Percentiles rank a stretch among this genome's conserved stretches.
Conservation (phyloP, 495 filamentous ascomycete species). For the Penicillium cosmopolitanum region DNA sequence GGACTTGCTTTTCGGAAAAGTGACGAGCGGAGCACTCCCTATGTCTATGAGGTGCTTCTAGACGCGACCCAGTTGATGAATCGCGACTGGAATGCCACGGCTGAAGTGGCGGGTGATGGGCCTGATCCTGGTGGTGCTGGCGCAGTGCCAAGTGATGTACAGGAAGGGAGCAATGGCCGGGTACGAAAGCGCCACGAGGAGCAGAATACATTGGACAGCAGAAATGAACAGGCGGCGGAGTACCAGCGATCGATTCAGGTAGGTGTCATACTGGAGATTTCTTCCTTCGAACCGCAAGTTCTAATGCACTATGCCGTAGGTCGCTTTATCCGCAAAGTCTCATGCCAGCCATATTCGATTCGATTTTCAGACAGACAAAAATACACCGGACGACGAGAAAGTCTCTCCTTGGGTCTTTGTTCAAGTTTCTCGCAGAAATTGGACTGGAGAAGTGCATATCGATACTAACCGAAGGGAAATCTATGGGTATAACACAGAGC, state of each 20-base stretch:
- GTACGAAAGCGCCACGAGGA: conserved; percentile 17
- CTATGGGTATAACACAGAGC: conserved; percentile 32
- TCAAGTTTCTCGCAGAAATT: conserved; percentile 31
- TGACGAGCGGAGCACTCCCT: conserved; percentile 28
- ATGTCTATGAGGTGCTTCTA: conserved; percentile 32
- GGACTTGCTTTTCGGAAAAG: conserved; percentile 28
- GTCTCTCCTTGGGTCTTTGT: conserved; percentile 29
- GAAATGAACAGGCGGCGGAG: neutral
- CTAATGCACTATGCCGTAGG: conserved; percentile 8
- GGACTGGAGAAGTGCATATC: conserved; percentile 32
- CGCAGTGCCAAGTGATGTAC: conserved; percentile 23
- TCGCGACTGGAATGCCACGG: conserved; percentile 33
- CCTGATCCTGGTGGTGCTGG: conserved; percentile 30
- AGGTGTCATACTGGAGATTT: neutral
- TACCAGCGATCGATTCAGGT: conserved; percentile 24
- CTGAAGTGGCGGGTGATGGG: conserved; percentile 28
- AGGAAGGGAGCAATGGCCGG: conserved; percentile 32
- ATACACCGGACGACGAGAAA: neutral
- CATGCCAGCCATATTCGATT: conserved; percentile 31
- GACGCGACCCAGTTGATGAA: conserved; percentile 24
- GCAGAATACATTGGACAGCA: neutral
- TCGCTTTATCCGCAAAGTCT: conserved; percentile 28
- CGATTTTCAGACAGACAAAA: conserved; percentile 17
- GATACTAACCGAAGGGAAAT: conserved; percentile 20
- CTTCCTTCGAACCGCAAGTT: neutral